Conservation (phyloP, 2,329 filamentous ascomycete species). For the Tolypocladium album region DNA sequence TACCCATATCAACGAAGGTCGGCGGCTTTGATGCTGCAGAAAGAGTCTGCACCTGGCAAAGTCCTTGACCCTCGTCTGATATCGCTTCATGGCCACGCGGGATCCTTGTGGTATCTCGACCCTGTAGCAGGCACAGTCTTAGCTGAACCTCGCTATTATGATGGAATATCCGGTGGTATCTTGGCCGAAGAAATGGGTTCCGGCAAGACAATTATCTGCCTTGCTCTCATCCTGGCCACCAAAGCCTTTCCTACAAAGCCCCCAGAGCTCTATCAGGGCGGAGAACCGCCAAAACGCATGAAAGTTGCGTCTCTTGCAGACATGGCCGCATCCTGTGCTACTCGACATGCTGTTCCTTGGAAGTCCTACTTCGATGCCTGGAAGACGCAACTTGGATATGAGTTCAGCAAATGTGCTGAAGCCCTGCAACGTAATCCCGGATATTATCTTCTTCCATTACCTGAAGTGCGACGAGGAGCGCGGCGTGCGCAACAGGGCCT, state of each 20-base stretch:
- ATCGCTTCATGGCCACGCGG: constrained; percentile 46
- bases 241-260: constrained; percentile 55
- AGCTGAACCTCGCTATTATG: constrained; percentile 60
- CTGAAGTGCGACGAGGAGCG: constrained; percentile 19
- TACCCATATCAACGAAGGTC: constrained; percentile 75
- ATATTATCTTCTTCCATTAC: constrained; percentile 44
- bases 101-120: constrained; percentile 59
- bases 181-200: constrained; percentile 71
- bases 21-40: constrained; percentile 73
- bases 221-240: constrained; percentile 68
- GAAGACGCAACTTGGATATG: constrained; percentile 30
- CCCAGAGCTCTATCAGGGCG: constrained; percentile 46
- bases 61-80: constrained; percentile 66
- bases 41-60: constrained; percentile 55
- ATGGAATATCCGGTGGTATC: constrained; percentile 65
- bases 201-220: constrained; percentile 82
- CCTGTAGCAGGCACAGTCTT: constrained; percentile 50
- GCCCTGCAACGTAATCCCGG: constrained; percentile 48
- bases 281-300: constrained; percentile 25
- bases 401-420: constrained; percentile 42
- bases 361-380: constrained; percentile 48
- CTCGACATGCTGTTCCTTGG: constrained; percentile 61
- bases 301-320: constrained; percentile 55
- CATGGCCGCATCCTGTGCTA: constrained; percentile 64
- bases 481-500: constrained; percentile 6